Evolutionary conservation across 139 green algal species (phyloP), one percentile per base, ranked within the genome.

Genomic region (Coelastrella sp.): DNA sequence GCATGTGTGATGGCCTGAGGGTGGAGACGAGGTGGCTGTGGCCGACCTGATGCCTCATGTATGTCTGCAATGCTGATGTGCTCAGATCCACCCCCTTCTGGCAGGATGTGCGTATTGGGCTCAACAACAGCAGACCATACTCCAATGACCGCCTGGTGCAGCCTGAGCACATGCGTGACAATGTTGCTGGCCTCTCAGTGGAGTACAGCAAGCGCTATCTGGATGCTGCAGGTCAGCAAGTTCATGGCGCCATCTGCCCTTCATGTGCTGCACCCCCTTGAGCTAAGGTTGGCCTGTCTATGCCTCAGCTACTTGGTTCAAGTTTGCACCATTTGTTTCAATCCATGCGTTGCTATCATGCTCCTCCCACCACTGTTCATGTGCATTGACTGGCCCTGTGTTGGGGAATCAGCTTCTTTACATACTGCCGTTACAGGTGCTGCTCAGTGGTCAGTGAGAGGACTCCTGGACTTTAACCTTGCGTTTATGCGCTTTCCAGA

Each of bases 401-500:
- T 70, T 70, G 12, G 15, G 15, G 63, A 22, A 17, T 70, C 4
- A 22, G 8, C 7, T 78, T 24, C 20, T 9, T 35, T 7, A 7
- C 0, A 19, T 60, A 19, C 7, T 12, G 4, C 6, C 58, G 7
- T n/a, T 11, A n/a, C 81, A 93, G 88, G 90, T 27, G 35, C 17
- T 4, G 20, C 57, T 0, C n/a, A 70, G 7, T 95, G 92, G 89
- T 87, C 58, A 57, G 72, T 70, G 5, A 84, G 92, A 15, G 92
- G 93, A 25, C 85, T 95, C 73, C 84, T 95, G 57, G 90, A 95
- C 87, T 94, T 95, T 87, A 95, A 95, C 86, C 8, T 88, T n/a
- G 87, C 87, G 1, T 85, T 91, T 74, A 65, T 27, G 24, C 76
- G 87, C 78, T 91, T 35, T 65, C 79, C 88, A 56, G 61, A 59